phyloP scores from a whole-genome alignment of 257 asterid species.

The Nicotiana benthamiana region DNA sequence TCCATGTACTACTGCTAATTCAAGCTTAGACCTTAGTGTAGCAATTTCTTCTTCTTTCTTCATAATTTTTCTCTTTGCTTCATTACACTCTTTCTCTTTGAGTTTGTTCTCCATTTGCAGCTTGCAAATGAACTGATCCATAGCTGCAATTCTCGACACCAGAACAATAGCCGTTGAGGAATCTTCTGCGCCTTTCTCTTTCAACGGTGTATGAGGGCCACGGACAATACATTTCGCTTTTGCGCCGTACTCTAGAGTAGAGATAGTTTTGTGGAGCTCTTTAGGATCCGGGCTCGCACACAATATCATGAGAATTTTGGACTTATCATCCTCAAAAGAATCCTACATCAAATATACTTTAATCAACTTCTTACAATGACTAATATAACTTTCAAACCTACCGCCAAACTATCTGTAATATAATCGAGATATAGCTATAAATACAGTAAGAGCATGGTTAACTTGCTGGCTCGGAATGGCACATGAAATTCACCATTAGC shows the following conservation, averaged over 20 bases:
- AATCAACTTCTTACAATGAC: background rate
- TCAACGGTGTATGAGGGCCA: slow-evolving; percentile 61
- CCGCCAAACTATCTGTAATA: background rate
- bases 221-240: slow-evolving; percentile 94
- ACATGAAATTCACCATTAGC: slow-evolving; percentile 96
- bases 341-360: slow-evolving; percentile 37
- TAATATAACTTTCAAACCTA: background rate
- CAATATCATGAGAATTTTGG: slow-evolving; percentile 84
- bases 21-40: slow-evolving; percentile 47
- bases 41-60: slow-evolving; percentile 65
- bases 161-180: slow-evolving; percentile 58
- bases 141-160: slow-evolving; percentile 73
- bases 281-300: slow-evolving; percentile 97
- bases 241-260: slow-evolving; percentile 92
- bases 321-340: slow-evolving; percentile 88
- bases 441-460: slow-evolving; percentile 54
- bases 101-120: slow-evolving; percentile 70
- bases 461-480: slow-evolving; percentile 92
- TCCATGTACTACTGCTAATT: slow-evolving; percentile 24
- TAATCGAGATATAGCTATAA: slow-evolving; percentile 47
- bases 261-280: slow-evolving; percentile 85
- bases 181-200: slow-evolving; percentile 69
- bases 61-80: slow-evolving; percentile 52
- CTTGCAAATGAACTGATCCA: slow-evolving; percentile 73
- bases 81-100: slow-evolving; percentile 51